Evolutionary conservation across 345 rosid species (phyloP), one percentile per base, ranked within the genome.

Genomic region (Durio zibethinus): DNA sequence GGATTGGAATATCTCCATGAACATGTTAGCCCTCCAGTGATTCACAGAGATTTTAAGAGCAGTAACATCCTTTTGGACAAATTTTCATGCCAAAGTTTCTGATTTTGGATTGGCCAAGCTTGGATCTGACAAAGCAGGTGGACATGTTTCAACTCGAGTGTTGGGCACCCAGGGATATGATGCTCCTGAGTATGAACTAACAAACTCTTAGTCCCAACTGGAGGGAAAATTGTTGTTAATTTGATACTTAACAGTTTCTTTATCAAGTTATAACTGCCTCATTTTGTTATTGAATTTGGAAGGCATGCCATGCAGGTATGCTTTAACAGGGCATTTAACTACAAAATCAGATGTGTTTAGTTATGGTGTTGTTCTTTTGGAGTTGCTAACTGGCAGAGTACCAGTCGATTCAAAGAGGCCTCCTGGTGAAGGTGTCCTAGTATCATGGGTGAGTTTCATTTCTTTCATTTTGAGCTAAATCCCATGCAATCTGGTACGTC

Each of bases 331-430:
- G 53, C 97, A 92, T 86, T 81, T 95, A 74, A 92, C 97, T 1
- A 90, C 98, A 77, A 96, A 95, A 86, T 96, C 99, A 79, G 99
- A 92, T 84, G 98, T 96, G 23, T 96, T 92, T 70, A 90, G 97
- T 83, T 92, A 90, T 25, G 98, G 99, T 40, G 94, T 95, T 62
- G 99, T 92, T 78, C 90, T 95, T 75, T 76, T 95, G 78, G 98
- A 95, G 88, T 84, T 93, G 85, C 91, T 96, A 69, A 92, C 97
- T 0, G 97, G 99, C 35, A 87, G 97, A 71, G 93, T 90, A 83
- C 97, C 97, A 6, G 91, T 93, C 16, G 98, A 95, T 84, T 82
- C 88, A 85, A 92, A 90, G 85, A 87, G 97, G 84, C 87, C 93
- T 78, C 77, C 88, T 7, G 93, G 97, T 56, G 97, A 95, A 92